Base-by-base conservation (phyloP, 306 rosid species). In the Urtica urens region DNA sequence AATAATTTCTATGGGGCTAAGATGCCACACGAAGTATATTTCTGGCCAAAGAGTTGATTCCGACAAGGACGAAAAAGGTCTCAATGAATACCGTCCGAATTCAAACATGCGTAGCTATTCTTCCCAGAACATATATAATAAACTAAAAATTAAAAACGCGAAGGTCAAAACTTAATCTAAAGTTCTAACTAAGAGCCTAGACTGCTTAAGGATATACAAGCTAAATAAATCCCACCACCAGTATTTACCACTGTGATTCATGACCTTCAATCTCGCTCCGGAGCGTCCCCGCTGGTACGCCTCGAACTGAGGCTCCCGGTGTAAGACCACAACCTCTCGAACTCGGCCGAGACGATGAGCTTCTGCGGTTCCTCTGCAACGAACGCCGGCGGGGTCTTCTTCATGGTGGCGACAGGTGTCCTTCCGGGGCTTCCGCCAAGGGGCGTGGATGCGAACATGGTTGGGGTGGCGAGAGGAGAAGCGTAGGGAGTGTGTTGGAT, bases 391-490 rank as follows among this genome's bases (percentile, higher is more conserved):
- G 28, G 37, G 69, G 60, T 68, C 51, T 69, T 66, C 59, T 58
- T 77, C 23, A 64, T 53, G n/a, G n/a, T n/a, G 21, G 72, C 33
- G 28, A 62, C 20, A 55, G 72, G 68, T 38, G 74, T 55, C 52
- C 77, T 72, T 43, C 68, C 68, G 0, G 96, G 94, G 68, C 94
- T 88, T 29, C 88, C 83, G 8, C 67, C 39, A 24, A 66, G 49
- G 2, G 94, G 88, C 22, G 93, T 63, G 6, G 96, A 83, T 27
- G 94, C 83, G 38, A 90, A 83, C 49, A 80, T 75, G 2, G 88
- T 57, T 5, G 96, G 94, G 14, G 96, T 80, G 30, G 80, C 94
- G 26, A 83, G 73, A 38, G 94, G 96, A 33, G 96, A 83, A 33
- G 72, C 88, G 51, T 57, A 83, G 14, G 96, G 93, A 13, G 78